Evolutionary conservation across 176 grass and related monocot species (phyloP).

Genomic region (Hordeum vulgare): DNA sequence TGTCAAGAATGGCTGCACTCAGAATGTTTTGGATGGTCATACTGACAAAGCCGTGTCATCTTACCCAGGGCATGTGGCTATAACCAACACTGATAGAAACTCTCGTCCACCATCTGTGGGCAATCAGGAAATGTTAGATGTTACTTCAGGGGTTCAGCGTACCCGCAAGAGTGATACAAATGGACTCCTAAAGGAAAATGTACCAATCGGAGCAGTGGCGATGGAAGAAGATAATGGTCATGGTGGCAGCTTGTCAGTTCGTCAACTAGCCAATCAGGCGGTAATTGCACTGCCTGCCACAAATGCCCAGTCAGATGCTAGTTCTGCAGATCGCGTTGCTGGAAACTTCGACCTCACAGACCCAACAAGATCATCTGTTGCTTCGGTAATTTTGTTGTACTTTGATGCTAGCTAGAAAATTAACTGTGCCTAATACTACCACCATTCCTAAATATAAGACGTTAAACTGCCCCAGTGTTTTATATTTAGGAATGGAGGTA

Average conservation of each 20-base stretch:
- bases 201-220: constrained; percentile 19
- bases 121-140: constrained; percentile 22
- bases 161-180: constrained; percentile 6
- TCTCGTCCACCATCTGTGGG: constrained; percentile 17
- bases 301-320: constrained; percentile 50
- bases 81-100: constrained; percentile 18
- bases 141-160: constrained; percentile 4
- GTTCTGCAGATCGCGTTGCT: constrained; percentile 27
- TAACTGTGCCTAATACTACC: constrained; percentile 9
- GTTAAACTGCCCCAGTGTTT: too few species aligned
- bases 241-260: constrained; percentile 27
- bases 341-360: constrained; percentile 26
- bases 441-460: too few species aligned
- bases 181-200: constrained; percentile 28
- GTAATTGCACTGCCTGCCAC: constrained; percentile 20
- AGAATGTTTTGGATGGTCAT: constrained; percentile 24
- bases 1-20: constrained; percentile 12
- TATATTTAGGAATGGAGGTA: too few species aligned
- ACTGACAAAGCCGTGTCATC: constrained; percentile 17
- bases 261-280: constrained; percentile 32
- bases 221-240: constrained; percentile 29
- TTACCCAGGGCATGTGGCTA: constrained; percentile 16
- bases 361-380: constrained; percentile 25
- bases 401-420: constrained; percentile 9
- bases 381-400: constrained; percentile 44